These are phyloP conservation scores for Epichloe coenophiala DNA, from an alignment of 2,329 filamentous ascomycete species.

Conservation along the genomic window DNA sequence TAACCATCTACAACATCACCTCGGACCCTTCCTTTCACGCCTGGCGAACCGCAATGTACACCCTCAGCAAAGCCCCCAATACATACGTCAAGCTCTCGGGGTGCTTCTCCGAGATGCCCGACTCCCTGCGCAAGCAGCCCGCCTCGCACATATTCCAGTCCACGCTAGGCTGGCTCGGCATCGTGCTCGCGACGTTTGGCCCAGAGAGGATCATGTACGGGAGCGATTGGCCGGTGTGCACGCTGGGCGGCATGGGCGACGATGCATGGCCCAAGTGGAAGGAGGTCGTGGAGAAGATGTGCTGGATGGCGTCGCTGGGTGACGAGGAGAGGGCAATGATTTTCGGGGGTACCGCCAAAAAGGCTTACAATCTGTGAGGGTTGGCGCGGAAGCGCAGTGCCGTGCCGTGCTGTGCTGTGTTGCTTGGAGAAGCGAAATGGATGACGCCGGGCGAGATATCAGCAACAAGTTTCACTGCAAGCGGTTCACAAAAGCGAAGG, in stretches of 20 bases:
- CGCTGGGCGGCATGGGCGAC: conserved; percentile 33
- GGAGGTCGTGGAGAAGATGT: conserved; percentile 53
- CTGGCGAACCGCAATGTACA: conserved; percentile 57
- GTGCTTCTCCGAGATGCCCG: conserved; percentile 64
- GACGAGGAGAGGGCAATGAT: conserved; percentile 51
- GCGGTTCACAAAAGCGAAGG: too few species aligned
- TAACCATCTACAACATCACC: conserved; percentile 45
- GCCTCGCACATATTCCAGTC: conserved; percentile 46
- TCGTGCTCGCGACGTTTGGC: conserved; percentile 60
- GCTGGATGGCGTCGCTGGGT: conserved; percentile 47
- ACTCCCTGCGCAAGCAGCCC: conserved; percentile 32
- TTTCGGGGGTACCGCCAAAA: conserved; percentile 60
- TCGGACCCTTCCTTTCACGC: conserved; percentile 46
- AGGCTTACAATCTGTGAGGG: conserved; percentile 49
- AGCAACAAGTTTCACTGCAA: too few species aligned
- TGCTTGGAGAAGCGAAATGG: too few species aligned
- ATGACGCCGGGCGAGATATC: not conserved
- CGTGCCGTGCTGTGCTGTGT: too few species aligned
- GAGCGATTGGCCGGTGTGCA: conserved; percentile 89
- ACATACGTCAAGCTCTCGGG: conserved; percentile 93
- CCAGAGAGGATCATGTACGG: conserved; percentile 70
- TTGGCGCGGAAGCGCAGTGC: too few species aligned
- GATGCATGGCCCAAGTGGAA: conserved; percentile 66
- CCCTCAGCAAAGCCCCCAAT: conserved; percentile 47
- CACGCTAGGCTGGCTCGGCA: conserved; percentile 57